Percentiles rank a stretch among this genome's conserved stretches.
Evolutionary conservation across 345 rosid genomes (phyloP).

Genomic region (Salix suchowensis): DNA sequence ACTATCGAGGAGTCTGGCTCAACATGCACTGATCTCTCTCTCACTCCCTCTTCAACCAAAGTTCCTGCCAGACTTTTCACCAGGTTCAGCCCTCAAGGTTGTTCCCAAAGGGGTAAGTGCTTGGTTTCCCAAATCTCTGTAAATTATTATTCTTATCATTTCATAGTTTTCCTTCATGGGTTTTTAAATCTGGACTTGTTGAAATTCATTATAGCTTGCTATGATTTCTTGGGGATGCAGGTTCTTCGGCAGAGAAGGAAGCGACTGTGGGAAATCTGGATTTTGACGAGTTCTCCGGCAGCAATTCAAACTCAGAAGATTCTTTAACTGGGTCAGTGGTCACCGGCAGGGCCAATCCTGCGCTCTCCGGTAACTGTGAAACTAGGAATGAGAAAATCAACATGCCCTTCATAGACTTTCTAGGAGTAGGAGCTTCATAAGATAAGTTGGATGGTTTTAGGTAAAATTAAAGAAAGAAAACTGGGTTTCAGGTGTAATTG

Average conservation of each 20-base stretch:
- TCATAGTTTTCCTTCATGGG: neutral
- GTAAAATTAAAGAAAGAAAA: neutral
- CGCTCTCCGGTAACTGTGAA: slow-evolving; percentile 15
- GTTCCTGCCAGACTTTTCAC: slow-evolving; percentile 16
- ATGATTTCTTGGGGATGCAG: slow-evolving; percentile 18
- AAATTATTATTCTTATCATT: neutral
- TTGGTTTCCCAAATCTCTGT: neutral
- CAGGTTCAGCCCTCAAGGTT: slow-evolving; percentile 13
- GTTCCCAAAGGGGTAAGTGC: slow-evolving; percentile 30
- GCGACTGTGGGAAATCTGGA: slow-evolving; percentile 10
- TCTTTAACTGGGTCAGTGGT: slow-evolving; percentile 47
- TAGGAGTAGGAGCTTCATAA: slow-evolving; percentile 51
- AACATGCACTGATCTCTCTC: slow-evolving; percentile 56
- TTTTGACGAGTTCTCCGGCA: slow-evolving; percentile 15
- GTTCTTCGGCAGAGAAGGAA: slow-evolving; percentile 23
- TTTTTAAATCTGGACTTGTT: neutral
- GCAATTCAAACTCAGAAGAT: slow-evolving; percentile 49
- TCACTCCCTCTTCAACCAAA: slow-evolving; percentile 47
- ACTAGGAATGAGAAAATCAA: slow-evolving; percentile 21
- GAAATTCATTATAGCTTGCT: neutral
- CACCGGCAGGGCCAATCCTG: slow-evolving; percentile 26
- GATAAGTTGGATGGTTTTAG: neutral
- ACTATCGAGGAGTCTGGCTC: slow-evolving; percentile 46
- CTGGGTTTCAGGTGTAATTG: neutral
- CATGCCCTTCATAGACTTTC: slow-evolving; percentile 55